phyloP scores from a whole-genome alignment of 345 rosid species.

The Abelmoschus esculentus region DNA sequence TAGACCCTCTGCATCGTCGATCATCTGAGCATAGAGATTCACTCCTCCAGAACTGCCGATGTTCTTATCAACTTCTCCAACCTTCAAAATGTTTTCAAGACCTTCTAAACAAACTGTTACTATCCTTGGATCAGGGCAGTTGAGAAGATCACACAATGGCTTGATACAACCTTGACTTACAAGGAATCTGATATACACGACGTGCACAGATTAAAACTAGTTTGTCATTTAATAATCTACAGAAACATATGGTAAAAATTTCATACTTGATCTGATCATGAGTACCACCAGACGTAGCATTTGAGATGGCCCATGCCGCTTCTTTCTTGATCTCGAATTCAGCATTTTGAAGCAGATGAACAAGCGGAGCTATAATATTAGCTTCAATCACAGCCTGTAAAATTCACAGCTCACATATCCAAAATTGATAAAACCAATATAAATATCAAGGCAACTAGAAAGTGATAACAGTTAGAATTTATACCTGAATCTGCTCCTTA shows the following conservation, averaged over 20 bases:
- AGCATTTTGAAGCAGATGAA: not conserved
- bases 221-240: not conserved
- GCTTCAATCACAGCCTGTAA: not conserved
- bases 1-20: conserved; percentile 34
- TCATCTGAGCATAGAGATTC: conserved; percentile 46
- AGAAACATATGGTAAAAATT: no score
- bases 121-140: conserved; percentile 73
- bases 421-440: not conserved
- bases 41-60: conserved; percentile 28
- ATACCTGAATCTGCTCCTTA: not conserved
- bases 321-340: not conserved
- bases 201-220: not conserved
- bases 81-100: conserved; percentile 47
- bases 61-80: conserved; percentile 41
- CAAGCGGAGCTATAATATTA: not conserved
- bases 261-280: not conserved
- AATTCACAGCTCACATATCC: not conserved
- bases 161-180: conserved; percentile 74
- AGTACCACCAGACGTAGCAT: not conserved
- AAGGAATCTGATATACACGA: conserved; percentile 29
- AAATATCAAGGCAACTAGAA: not conserved
- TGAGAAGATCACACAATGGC: conserved; percentile 71
- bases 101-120: conserved; percentile 44
- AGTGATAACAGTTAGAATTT: not conserved
- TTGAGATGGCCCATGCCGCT: not conserved